Conservation (phyloP, 2,329 filamentous ascomycete genomes). For the Curvularia lunata region DNA sequence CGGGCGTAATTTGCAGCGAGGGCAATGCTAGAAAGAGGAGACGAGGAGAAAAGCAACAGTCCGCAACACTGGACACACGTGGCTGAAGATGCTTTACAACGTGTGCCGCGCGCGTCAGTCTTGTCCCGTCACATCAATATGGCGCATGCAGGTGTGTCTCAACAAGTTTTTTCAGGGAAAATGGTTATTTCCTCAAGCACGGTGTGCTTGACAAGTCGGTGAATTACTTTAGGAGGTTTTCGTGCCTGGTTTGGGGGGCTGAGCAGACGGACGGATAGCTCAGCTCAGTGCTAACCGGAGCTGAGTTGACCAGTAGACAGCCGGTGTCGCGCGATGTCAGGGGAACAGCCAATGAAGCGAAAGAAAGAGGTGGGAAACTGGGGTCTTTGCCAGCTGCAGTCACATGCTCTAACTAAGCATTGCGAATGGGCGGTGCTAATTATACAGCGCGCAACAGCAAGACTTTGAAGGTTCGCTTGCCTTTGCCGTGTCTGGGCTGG, state of each 20-base stretch:
- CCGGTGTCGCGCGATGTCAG: background rate
- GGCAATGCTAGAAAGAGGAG: background rate
- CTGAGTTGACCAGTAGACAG: background rate
- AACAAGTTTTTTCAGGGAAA: background rate
- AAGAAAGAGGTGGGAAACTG: background rate
- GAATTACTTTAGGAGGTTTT: slow-evolving; percentile 8
- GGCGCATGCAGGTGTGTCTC: slow-evolving; percentile 10
- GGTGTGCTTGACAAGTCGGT: background rate
- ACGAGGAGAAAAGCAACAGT: background rate
- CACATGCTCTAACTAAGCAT: background rate
- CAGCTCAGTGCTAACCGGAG: background rate
- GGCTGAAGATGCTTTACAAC: slow-evolving; percentile 26
- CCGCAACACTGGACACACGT: slow-evolving; percentile 5
- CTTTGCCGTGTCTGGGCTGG: slow-evolving; percentile 11
- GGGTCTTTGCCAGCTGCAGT: background rate
- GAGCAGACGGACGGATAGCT: background rate
- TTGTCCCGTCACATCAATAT: slow-evolving; percentile 17
- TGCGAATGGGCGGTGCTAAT: slow-evolving; percentile 22
- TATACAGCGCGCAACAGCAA: slow-evolving; percentile 22
- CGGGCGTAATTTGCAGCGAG: slow-evolving; percentile 2
- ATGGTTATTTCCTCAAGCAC: background rate
- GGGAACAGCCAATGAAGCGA: background rate
- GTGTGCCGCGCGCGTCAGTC: slow-evolving; percentile 26
- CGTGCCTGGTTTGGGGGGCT: background rate
- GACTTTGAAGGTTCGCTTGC: slow-evolving; percentile 15